Conservation (phyloP, 2,329 filamentous ascomycete species). For the Talaromyces sp. region DNA sequence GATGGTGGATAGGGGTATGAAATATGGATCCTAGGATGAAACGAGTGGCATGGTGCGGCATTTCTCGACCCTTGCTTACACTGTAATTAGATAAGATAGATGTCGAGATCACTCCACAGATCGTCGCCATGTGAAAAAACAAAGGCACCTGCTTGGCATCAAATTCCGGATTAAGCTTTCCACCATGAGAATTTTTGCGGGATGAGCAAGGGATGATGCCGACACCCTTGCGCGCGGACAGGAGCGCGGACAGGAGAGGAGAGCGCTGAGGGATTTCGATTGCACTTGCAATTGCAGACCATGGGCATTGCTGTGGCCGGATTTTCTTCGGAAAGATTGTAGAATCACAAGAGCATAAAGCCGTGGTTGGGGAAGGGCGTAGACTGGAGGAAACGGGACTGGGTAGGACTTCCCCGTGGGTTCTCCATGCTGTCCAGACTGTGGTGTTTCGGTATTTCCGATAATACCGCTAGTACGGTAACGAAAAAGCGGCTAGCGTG, state of each 20-base stretch:
- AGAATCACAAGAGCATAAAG: too few relatives aligned
- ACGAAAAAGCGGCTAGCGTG: not conserved
- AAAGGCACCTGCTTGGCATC: not conserved
- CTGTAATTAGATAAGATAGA: not conserved
- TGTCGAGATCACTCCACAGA: not conserved
- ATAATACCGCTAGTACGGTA: not conserved
- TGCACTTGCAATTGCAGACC: too few relatives aligned
- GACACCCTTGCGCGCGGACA: not conserved
- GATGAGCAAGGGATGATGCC: not conserved
- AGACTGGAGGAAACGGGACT: not conserved
- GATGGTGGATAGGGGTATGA: not conserved
- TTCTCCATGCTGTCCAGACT: constrained; percentile 1
- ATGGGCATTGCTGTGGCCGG: not conserved
- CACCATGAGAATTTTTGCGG: constrained; percentile 5
- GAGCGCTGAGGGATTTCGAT: not conserved
- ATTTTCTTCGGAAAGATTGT: too few relatives aligned
- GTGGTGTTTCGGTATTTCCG: not conserved
- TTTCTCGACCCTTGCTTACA: not conserved
- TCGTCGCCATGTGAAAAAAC: not conserved
- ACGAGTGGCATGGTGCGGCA: not conserved
- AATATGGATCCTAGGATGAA: not conserved
- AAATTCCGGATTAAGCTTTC: constrained; percentile 4
- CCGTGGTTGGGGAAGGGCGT: not conserved
- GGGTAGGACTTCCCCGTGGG: not conserved
- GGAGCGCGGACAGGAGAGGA: not conserved